A percentile compares a stretch with the other conserved stretches of the same genome.
Evolutionary conservation across 345 rosid species (phyloP).

Genomic region (Chamaenerion angustifolium): DNA sequence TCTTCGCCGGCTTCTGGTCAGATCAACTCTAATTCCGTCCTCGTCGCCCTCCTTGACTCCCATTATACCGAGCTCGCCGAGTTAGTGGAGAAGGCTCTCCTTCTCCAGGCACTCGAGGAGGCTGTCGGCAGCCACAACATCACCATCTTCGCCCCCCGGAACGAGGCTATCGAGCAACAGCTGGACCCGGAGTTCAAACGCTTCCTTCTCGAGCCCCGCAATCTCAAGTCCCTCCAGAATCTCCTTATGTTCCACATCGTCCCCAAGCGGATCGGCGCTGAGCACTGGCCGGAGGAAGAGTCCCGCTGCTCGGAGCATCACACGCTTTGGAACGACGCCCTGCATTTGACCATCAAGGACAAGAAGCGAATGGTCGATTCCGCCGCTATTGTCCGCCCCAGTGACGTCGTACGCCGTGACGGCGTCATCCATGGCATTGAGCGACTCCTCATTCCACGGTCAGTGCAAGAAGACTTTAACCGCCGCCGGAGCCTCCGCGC

Average conservation of each 20-base stretch:
- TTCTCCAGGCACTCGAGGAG: conserved; percentile 68
- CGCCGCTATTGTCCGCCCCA: conserved; percentile 28
- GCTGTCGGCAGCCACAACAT: conserved; percentile 71
- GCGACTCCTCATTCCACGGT: conserved; percentile 41
- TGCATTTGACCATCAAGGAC: conserved; percentile 28
- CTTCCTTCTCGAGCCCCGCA: conserved; percentile 85
- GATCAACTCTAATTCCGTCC: conserved; percentile 82
- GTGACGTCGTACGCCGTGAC: conserved; percentile 48
- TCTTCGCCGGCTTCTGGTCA: conserved; percentile 18
- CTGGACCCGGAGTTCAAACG: conserved; percentile 83
- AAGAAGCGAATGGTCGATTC: conserved; percentile 22
- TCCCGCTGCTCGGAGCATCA: conserved; percentile 19
- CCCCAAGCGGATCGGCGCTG: conserved; percentile 38
- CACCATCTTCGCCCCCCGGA: conserved; percentile 85
- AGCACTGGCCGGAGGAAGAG: conserved; percentile 33
- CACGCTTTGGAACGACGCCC: conserved; percentile 33
- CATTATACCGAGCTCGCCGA: conserved; percentile 87
- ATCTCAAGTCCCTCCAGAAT: conserved; percentile 64
- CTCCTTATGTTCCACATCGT: conserved; percentile 68
- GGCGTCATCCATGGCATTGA: conserved; percentile 66
- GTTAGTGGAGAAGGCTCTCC: conserved; percentile 79
- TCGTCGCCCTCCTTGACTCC: conserved; percentile 89
- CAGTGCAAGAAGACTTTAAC: conserved; percentile 59
- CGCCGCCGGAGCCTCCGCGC: conserved; percentile 40
- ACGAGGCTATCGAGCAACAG: conserved; percentile 77